phyloP scores from a whole-genome alignment of 768 basidiomycete species.

The Steccherinum ochraceum region DNA sequence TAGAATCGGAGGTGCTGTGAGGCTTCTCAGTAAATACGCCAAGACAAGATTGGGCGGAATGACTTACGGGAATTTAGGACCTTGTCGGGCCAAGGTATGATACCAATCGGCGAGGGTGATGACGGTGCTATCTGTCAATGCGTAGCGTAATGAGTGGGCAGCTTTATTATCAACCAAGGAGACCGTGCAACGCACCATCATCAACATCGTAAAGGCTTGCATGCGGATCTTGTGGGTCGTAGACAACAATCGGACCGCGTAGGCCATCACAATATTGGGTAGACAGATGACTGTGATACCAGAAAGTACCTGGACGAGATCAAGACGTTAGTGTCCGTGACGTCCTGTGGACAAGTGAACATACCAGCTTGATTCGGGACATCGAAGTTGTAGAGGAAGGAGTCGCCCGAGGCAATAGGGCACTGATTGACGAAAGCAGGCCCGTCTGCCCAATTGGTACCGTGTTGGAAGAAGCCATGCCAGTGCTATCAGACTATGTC shows the following conservation, averaged over 20 bases:
- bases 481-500: slow-evolving; percentile 13
- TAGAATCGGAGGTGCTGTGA: slow-evolving; percentile 2
- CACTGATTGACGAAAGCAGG: slow-evolving; percentile 15
- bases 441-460: slow-evolving; percentile 18
- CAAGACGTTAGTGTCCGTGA: not conserved
- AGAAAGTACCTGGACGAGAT: slow-evolving; percentile 5
- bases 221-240: slow-evolving; percentile 30
- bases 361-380: slow-evolving; percentile 5
- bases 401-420: slow-evolving; percentile 37
- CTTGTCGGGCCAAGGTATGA: slow-evolving; percentile 1
- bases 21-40: not conserved
- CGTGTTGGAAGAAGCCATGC: slow-evolving; percentile 29
- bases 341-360: not conserved
- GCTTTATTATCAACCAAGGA: not conserved
- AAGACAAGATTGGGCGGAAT: not conserved
- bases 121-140: slow-evolving; percentile 5
- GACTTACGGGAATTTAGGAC: slow-evolving; percentile 6
- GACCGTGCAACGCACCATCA: slow-evolving; percentile 7
- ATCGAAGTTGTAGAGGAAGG: slow-evolving; percentile 7
- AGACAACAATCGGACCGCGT: slow-evolving; percentile 33
- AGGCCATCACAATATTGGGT: slow-evolving; percentile 23
- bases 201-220: slow-evolving; percentile 15
- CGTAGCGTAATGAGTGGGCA: not conserved
- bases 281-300: slow-evolving; percentile 10
- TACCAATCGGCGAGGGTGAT: slow-evolving; percentile 9